These are phyloP conservation scores for Boletellus sp. DNA, from an alignment of 768 basidiomycete genomes.

Conservation along the genomic window DNA sequence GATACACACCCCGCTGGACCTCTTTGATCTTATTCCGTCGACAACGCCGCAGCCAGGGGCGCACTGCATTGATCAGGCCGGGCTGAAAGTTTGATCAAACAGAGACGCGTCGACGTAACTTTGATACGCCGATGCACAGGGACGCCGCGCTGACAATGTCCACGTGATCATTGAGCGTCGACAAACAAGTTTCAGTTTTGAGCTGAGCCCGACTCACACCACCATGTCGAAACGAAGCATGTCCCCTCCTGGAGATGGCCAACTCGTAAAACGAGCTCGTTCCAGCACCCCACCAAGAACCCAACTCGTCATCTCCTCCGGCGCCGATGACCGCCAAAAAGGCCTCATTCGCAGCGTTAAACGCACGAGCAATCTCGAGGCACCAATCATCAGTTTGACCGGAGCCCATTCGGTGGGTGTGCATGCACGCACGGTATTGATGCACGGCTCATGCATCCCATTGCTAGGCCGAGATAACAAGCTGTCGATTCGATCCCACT, in stretches of 20 bases:
- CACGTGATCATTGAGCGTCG: neutral
- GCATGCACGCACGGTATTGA: neutral
- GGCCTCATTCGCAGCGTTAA: slow-evolving; percentile 81
- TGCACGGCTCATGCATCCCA: neutral
- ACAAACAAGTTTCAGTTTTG: neutral
- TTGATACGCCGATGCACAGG: too few species aligned
- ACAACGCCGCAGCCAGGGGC: too few species aligned
- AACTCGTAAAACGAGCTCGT: slow-evolving; percentile 61
- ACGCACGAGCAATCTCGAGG: slow-evolving; percentile 89
- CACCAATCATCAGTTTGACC: slow-evolving; percentile 87
- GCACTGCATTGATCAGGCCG: too few species aligned
- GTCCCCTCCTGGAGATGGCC: slow-evolving; percentile 51
- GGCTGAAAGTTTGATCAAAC: too few species aligned
- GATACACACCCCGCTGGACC: too few species aligned
- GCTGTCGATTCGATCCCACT: slow-evolving; percentile 90
- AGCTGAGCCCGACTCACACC: neutral
- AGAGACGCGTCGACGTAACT: too few species aligned
- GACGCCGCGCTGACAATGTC: too few species aligned
- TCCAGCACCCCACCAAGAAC: slow-evolving; percentile 50
- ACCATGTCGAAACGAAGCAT: slow-evolving; percentile 69
- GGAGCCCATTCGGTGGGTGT: slow-evolving; percentile 79
- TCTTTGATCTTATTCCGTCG: too few species aligned
- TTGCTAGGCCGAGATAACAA: slow-evolving; percentile 75
- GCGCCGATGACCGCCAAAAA: slow-evolving; percentile 68
- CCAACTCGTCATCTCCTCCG: slow-evolving; percentile 76